These are phyloP conservation scores for Backusella morwellensis DNA, from an alignment of 192 early-diverging fungal genomes.

Conservation along the genomic window DNA sequence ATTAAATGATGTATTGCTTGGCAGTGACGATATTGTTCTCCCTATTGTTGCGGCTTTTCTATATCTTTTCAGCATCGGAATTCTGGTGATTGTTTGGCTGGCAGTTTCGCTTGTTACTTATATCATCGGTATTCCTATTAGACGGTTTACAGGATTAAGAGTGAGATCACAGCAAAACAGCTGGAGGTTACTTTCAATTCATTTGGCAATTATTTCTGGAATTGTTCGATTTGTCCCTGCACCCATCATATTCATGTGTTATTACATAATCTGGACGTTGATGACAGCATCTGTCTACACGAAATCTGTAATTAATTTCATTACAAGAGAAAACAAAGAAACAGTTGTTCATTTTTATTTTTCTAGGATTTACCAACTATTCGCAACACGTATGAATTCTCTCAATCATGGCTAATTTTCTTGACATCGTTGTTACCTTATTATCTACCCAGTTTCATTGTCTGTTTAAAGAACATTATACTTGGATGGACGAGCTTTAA, in stretches of 20 bases:
- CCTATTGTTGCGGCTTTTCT: not conserved
- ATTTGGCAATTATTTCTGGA: not conserved
- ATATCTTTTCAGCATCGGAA: not conserved
- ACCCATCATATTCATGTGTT: not conserved
- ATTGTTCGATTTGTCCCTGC: slow-evolving; percentile 1
- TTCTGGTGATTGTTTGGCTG: not conserved
- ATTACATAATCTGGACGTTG: not conserved
- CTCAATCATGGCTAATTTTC: slow-evolving; percentile 2
- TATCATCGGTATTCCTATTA: not conserved
- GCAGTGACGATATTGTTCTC: not conserved
- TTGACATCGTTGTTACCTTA: slow-evolving; percentile 12
- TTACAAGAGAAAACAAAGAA: not conserved
- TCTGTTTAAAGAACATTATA: slow-evolving; percentile 3
- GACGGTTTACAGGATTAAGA: not conserved
- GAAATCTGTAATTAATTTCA: not conserved
- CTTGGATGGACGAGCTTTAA: not conserved
- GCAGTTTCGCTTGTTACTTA: not conserved
- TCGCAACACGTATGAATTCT: slow-evolving; percentile 2
- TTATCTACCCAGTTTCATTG: slow-evolving; percentile 3
- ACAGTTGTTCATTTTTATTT: not conserved
- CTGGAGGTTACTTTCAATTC: not conserved
- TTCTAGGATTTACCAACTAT: slow-evolving; percentile 11
- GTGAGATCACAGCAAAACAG: not conserved
- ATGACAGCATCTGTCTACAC: not conserved
- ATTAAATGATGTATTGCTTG: not conserved